Evolutionary conservation across 2,329 filamentous ascomycete genomes (phyloP), one percentile per base, ranked within the genome.

Genomic region (Raffaelea deltoideospora): DNA sequence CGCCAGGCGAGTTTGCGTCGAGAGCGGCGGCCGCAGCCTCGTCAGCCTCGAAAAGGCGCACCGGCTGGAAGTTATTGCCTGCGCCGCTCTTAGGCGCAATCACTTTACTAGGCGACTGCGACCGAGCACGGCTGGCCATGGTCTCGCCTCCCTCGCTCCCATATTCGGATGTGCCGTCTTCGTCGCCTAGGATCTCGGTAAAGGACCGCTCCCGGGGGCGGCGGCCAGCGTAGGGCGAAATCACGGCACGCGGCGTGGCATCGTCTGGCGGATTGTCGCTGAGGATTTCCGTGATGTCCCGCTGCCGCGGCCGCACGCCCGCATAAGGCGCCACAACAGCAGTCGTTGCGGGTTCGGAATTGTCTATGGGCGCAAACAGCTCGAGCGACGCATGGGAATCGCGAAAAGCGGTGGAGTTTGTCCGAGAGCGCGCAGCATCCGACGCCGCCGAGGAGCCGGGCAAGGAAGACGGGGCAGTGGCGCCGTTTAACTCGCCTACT

Each of bases 201-300:
- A 76, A 53, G 62, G 71, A 53, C 68, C 86, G 64, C 74, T 86
- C 66, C 23, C 56, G 60, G 17, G 53, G 84, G 65, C 56, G 64
- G 46, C 48, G 59, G 45, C 57, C 74, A 51, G 52, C 80, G 65
- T 55, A 79, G 57, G 55, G 47, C 17, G 48, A 41, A 21, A 46
- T 35, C 29, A 47, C 44, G 7, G 41, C 47, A 40, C 51, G 55
- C 11, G 56, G 54, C 15, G 55, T 53, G 23, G 46, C 45, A 9
- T 53, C 54, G 10, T 53, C 54, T 23, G 52, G 48, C 7, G 58
- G 60, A 47, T 65, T 61, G 40, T 69, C 65, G 41, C 65, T 69
- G 29, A 79, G 75, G 35, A 96, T 76, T 45, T 95, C 87, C 40
- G 69, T 67, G 63, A 77, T 54, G 63, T 72, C 53, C 67, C 87